Evolutionary conservation across 768 basidiomycete genomes (phyloP).

Genomic region (Nevesoporus exiguus): DNA sequence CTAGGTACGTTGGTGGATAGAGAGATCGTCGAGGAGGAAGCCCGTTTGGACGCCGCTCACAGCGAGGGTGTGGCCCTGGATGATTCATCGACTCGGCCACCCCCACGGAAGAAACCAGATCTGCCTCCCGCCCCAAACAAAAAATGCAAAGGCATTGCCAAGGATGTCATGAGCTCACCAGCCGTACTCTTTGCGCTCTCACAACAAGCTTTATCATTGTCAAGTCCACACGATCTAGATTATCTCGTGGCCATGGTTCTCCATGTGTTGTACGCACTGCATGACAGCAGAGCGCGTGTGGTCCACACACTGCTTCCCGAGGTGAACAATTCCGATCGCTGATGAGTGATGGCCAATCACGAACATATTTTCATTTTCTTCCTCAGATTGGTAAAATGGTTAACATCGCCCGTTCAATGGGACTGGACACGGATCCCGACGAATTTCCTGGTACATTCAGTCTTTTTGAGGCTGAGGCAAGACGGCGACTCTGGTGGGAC

Average conservation of each 20-base stretch:
- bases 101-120: constrained; percentile 23
- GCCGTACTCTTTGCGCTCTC: constrained; percentile 46
- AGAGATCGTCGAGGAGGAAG: constrained; percentile 28
- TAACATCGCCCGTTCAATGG: constrained; percentile 60
- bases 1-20: constrained; percentile 47
- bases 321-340: constrained; percentile 28
- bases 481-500: constrained; percentile 74
- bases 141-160: constrained; percentile 28
- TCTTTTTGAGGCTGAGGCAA: constrained; percentile 49
- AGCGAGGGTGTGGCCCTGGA: constrained; percentile 17
- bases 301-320: constrained; percentile 31
- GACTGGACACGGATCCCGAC: constrained; percentile 58
- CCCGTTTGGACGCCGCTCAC: constrained; percentile 21
- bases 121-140: constrained; percentile 12
- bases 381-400: constrained; percentile 65
- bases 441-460: constrained; percentile 45
- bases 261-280: constrained; percentile 51
- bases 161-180: constrained; percentile 31
- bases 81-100: constrained; percentile 25
- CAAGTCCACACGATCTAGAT: constrained; percentile 49
- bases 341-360: constrained; percentile 22
- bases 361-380: background rate
- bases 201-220: constrained; percentile 42
- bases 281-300: constrained; percentile 46
- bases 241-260: constrained; percentile 57